Base-by-base conservation (phyloP, 75 land plant genomes). In the Picea sitchensis region DNA sequence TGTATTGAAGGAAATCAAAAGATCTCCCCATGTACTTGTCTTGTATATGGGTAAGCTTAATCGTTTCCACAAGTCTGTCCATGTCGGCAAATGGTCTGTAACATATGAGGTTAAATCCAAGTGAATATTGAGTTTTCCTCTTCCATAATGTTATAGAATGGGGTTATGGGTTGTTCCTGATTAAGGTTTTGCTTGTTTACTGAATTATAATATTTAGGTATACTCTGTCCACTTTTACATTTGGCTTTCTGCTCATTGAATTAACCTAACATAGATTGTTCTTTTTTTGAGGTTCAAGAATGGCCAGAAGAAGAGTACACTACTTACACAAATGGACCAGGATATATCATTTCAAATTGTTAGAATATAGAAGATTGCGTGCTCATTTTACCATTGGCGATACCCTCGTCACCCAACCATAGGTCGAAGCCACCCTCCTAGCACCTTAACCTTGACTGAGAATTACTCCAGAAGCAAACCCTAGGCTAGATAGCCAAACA, bases 251-350 rank as follows among this genome's bases (percentile, higher is more conserved):
- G n/a, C n/a, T n/a, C n/a, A n/a, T n/a, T n/a, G n/a, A n/a, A n/a
- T n/a, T n/a, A n/a, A n/a, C n/a, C n/a, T n/a, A n/a, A n/a, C n/a
- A n/a, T n/a, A n/a, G 18, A 15, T 13, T 26, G 20, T 14, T 54
- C 41, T n/a, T 13, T 44, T 5, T 47, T 44, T 44, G 61, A 41
- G 17, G 21, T 83, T 74, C 81, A 91, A 91, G 93, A 26, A 26
- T 26, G 26, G 26, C 26, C 26, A 0, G 26, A 26, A 0, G 26
- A 26, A 26, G 26, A 26, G 12, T 91, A 87, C 44, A 91, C 93
- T 60, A 82, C 93, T 7, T 91, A 91, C 84, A 91, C 93, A 75
- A 88, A 89, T 85, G 93, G 93, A 31, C 93, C 93, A 47, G 91
- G 89, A 9, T 91, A 91, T 73, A 83, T 91, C 13, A 77, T 91